A percentile compares a stretch with the other conserved stretches of the same genome.
Conservation (phyloP, 192 early-diverging fungal species). For the Cetraspora pellucida region DNA sequence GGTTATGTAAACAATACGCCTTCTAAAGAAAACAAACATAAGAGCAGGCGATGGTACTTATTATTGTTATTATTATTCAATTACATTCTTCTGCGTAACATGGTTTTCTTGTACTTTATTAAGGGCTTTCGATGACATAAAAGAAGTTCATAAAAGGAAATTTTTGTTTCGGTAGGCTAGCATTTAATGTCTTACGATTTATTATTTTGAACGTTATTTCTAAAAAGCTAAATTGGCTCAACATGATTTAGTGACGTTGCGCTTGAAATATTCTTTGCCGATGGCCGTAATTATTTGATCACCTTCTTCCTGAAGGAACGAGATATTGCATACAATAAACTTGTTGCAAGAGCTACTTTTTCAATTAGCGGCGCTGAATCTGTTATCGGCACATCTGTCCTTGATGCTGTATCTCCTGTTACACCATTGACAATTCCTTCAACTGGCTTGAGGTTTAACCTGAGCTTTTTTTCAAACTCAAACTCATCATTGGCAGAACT, state of each 20-base stretch:
- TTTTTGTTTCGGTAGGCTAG: constrained; percentile 56
- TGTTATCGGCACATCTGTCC: constrained; percentile 46
- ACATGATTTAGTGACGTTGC: constrained; percentile 63
- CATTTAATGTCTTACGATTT: constrained; percentile 7
- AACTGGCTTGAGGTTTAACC: constrained; percentile 43
- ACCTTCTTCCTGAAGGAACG: constrained; percentile 67
- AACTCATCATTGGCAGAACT: constrained; percentile 65
- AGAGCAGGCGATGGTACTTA: constrained; percentile 30
- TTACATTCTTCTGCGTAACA: not conserved
- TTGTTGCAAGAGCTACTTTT: constrained; percentile 54
- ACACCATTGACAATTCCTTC: constrained; percentile 30
- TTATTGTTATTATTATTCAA: not conserved
- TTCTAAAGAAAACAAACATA: constrained; percentile 24
- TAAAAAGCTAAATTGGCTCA: not conserved
- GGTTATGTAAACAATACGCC: constrained; percentile 39
- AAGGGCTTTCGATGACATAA: constrained; percentile 61
- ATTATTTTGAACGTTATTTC: not conserved
- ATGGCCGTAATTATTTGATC: constrained; percentile 74
- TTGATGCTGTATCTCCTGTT: constrained; percentile 46
- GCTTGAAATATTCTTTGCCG: constrained; percentile 78
- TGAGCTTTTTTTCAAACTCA: constrained; percentile 67
- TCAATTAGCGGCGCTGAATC: constrained; percentile 52
- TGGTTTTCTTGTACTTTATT: not conserved
- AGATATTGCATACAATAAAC: constrained; percentile 65
- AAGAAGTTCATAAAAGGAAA: constrained; percentile 64